Evolutionary conservation across 331 rosid species (phyloP).

Genomic region (Pyrus hybrid): DNA sequence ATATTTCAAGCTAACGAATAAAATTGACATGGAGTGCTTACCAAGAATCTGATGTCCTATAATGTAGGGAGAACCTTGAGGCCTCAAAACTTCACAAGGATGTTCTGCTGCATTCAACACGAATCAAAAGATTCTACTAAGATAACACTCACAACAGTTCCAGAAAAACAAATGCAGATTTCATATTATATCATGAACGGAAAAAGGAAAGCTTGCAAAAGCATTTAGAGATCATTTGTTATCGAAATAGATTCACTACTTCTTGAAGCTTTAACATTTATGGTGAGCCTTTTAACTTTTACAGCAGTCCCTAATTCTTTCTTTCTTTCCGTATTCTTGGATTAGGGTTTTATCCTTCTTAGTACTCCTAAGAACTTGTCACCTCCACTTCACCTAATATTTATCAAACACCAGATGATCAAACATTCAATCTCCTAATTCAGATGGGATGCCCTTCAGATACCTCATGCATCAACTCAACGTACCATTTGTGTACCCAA

Average conservation of each 20-base stretch:
- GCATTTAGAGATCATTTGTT: too few relatives aligned
- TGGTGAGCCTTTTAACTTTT: neutral
- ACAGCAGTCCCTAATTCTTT: neutral
- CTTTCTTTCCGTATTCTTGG: neutral
- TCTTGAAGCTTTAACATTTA: neutral
- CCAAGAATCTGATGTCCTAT: too few relatives aligned
- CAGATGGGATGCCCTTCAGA: neutral
- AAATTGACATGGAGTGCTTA: too few relatives aligned
- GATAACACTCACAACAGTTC: neutral
- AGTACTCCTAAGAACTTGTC: neutral
- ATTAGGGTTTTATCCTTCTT: neutral
- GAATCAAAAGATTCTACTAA: too few relatives aligned
- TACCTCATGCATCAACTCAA: neutral
- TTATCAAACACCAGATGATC: neutral
- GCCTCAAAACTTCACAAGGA: too few relatives aligned
- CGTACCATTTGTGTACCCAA: neutral
- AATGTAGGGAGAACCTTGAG: too few relatives aligned
- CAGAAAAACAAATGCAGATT: neutral
- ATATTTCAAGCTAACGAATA: too few relatives aligned
- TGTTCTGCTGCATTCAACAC: too few relatives aligned
- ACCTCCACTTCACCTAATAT: neutral
- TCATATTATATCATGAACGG: neutral
- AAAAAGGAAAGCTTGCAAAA: neutral
- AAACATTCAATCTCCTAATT: neutral
- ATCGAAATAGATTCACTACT: neutral